These are phyloP conservation scores for Solanum dulcamara DNA, from an alignment of 257 asterid species.

Conservation along the genomic window DNA sequence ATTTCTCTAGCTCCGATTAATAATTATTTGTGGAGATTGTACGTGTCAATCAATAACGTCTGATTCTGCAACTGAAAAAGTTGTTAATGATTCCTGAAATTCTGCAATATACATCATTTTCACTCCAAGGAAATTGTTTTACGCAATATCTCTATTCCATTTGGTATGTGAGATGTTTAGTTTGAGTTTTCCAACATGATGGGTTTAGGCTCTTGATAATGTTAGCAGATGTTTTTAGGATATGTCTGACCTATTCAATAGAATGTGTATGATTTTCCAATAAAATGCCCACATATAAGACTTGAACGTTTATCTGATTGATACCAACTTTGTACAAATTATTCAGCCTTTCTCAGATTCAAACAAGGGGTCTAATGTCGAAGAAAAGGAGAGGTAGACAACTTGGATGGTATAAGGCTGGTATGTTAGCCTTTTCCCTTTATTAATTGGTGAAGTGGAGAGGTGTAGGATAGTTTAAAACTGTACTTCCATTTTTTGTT, in stretches of 20 bases:
- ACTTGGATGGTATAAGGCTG: background rate
- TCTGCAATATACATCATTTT: background rate
- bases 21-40: background rate
- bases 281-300: background rate
- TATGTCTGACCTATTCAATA: background rate
- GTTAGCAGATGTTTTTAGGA: background rate
- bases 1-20: background rate
- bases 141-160: background rate
- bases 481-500: background rate
- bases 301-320: background rate
- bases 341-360: background rate
- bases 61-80: background rate
- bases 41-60: background rate
- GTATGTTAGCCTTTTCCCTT: background rate
- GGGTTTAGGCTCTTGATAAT: background rate
- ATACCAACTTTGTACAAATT: background rate
- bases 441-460: background rate
- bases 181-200: background rate
- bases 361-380: background rate
- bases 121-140: background rate
- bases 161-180: background rate
- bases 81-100: background rate
- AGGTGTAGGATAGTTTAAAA: background rate
- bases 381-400: background rate
- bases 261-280: background rate